A percentile compares a stretch with the other conserved stretches of the same genome.
These are phyloP conservation scores for Colletotrichum melonis DNA, from an alignment of 2,329 filamentous ascomycete genomes.

Conservation along the genomic window DNA sequence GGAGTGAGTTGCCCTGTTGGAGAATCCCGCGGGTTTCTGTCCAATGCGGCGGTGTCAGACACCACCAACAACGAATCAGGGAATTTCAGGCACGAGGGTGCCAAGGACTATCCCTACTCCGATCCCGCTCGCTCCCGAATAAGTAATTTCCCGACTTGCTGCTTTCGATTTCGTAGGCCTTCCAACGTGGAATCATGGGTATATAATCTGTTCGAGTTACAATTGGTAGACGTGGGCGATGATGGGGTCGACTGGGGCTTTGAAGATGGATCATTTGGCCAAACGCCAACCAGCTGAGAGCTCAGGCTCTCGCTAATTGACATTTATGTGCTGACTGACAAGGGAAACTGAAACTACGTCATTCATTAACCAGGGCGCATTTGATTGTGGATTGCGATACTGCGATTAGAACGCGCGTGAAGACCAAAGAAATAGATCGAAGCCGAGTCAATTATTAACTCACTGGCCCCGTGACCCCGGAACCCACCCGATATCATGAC, in stretches of 20 bases:
- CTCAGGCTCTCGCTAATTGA: too few relatives aligned
- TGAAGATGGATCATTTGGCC: not conserved
- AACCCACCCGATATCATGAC: not conserved
- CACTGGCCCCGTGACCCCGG: not conserved
- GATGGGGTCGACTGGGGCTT: not conserved
- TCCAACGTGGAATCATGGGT: not conserved
- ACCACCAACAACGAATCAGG: not conserved
- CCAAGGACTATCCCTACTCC: conserved; percentile 27
- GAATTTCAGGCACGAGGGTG: not conserved
- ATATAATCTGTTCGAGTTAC: not conserved
- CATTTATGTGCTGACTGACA: not conserved
- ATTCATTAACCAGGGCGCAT: not conserved
- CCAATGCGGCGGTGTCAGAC: not conserved
- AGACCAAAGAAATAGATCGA: not conserved
- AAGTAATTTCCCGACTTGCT: conserved; percentile 12
- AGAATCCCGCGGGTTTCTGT: not conserved
- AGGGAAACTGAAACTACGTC: conserved; percentile 6
- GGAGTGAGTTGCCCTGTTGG: not conserved
- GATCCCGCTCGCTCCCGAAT: conserved; percentile 18
- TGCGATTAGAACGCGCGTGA: not conserved
- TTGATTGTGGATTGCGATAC: not conserved
- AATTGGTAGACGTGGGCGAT: not conserved
- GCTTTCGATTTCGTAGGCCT: too few relatives aligned
- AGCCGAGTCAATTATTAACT: not conserved
- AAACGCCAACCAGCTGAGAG: not conserved